Conservation (phyloP, 129 eudicot species). For the Lactuca saligna region DNA sequence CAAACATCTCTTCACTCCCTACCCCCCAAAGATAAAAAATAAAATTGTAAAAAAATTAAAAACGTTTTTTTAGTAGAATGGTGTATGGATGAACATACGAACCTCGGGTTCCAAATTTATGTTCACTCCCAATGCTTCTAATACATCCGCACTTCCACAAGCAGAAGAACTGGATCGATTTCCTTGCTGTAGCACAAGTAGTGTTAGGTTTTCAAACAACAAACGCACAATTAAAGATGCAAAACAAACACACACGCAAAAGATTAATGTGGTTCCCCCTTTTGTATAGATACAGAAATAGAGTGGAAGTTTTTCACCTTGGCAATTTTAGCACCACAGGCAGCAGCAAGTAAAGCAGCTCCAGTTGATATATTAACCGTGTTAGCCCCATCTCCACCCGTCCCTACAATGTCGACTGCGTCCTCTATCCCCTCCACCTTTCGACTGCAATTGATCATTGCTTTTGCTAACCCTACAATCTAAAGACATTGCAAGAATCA, state of each 20-base stretch:
- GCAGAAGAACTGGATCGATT: slow-evolving; percentile 92
- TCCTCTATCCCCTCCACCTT: slow-evolving; percentile 69
- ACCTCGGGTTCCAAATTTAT: slow-evolving; percentile 81
- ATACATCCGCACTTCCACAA: slow-evolving; percentile 93
- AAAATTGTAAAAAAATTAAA: not conserved
- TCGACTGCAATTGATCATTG: slow-evolving; percentile 63
- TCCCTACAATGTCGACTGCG: slow-evolving; percentile 87
- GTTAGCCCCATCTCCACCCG: slow-evolving; percentile 90
- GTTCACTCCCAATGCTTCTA: slow-evolving; percentile 74
- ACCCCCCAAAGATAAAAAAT: slow-evolving; percentile 2
- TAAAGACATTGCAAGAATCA: slow-evolving; percentile 14
- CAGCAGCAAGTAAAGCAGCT: slow-evolving; percentile 85
- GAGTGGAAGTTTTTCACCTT: slow-evolving; percentile 41
- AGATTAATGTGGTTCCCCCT: too few species aligned
- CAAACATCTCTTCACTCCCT: slow-evolving; percentile 72
- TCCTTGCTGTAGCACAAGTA: slow-evolving; percentile 61
- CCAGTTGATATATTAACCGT: slow-evolving; percentile 89
- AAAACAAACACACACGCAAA: too few species aligned
- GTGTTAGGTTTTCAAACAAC: too few species aligned
- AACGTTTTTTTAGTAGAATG: not conserved
- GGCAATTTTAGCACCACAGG: slow-evolving; percentile 91
- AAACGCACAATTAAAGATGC: too few species aligned
- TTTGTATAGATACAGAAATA: not conserved
- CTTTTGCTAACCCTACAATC: slow-evolving; percentile 89
- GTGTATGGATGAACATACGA: slow-evolving; percentile 12